Evolutionary conservation across 495 filamentous ascomycete species (phyloP).

Genomic region (Podospora anserina): DNA sequence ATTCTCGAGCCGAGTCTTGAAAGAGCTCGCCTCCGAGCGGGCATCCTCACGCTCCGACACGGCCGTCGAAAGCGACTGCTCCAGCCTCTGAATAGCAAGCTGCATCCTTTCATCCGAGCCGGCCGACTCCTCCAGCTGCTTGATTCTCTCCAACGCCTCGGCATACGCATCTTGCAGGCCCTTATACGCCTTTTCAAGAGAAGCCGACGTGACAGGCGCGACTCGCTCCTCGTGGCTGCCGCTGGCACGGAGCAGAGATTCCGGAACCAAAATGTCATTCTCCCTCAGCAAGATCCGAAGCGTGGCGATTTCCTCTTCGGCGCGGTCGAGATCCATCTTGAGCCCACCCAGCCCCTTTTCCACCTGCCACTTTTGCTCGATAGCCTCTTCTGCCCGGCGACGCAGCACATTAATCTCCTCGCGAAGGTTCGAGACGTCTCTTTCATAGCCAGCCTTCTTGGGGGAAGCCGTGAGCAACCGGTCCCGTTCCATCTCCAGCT

Average conservation of each 20-base stretch:
- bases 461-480: conserved; percentile 66
- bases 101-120: conserved; percentile 51
- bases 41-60: conserved; percentile 72
- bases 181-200: conserved; percentile 72
- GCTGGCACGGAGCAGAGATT: conserved; percentile 49
- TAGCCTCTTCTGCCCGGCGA: conserved; percentile 85
- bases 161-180: conserved; percentile 65
- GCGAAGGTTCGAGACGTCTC: conserved; percentile 72
- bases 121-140: conserved; percentile 48
- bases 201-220: conserved; percentile 58
- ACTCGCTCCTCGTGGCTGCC: conserved; percentile 35
- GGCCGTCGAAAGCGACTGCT: conserved; percentile 60
- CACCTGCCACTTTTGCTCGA: conserved; percentile 95
- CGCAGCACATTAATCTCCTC: conserved; percentile 82
- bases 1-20: conserved; percentile 59
- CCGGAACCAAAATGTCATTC: conserved; percentile 74
- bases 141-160: conserved; percentile 54
- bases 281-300: conserved; percentile 77
- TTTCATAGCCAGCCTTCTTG: conserved; percentile 72
- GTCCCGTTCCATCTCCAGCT: conserved; percentile 75
- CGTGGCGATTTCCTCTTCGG: conserved; percentile 84
- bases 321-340: conserved; percentile 96
- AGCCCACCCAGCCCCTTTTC: conserved; percentile 89
- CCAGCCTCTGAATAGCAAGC: conserved; percentile 59
- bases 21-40: conserved; percentile 55